Evolutionary conservation across 495 filamentous ascomycete species (phyloP).

Genomic region (Penicillium fimorum): DNA sequence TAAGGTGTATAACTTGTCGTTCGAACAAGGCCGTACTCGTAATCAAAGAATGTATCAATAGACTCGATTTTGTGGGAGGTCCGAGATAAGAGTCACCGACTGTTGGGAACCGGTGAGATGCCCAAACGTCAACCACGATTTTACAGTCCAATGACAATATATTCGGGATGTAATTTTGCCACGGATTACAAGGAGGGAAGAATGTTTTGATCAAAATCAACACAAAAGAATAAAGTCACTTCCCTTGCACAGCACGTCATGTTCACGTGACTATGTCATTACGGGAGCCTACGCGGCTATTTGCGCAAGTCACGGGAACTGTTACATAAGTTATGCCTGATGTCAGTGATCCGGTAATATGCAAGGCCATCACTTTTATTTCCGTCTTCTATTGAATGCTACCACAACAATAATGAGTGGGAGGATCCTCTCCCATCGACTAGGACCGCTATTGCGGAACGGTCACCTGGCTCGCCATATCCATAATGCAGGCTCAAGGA

Average conservation of each 20-base stretch:
- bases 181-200: conserved; percentile 2
- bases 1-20: neutral
- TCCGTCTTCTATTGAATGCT: conserved; percentile 36
- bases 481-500: conserved; percentile 56
- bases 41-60: conserved; percentile 2
- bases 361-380: conserved; percentile 22
- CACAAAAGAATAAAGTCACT: conserved; percentile 18
- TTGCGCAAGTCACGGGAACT: conserved; percentile 39
- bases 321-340: conserved; percentile 17
- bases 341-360: conserved; percentile 26
- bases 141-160: neutral
- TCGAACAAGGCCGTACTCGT: neutral
- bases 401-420: conserved; percentile 66
- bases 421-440: conserved; percentile 73
- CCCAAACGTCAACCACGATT: conserved; percentile 6
- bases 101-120: conserved; percentile 12
- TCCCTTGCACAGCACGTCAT: conserved; percentile 41
- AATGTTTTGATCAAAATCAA: conserved; percentile 9
- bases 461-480: conserved; percentile 63
- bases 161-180: neutral
- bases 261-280: conserved; percentile 37
- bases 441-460: conserved; percentile 63
- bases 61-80: conserved; percentile 9
- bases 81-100: conserved; percentile 26
- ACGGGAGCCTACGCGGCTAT: conserved; percentile 38